phyloP scores from a whole-genome alignment of 2,329 filamentous ascomycete species.

The Talaromyces atroroseus region DNA sequence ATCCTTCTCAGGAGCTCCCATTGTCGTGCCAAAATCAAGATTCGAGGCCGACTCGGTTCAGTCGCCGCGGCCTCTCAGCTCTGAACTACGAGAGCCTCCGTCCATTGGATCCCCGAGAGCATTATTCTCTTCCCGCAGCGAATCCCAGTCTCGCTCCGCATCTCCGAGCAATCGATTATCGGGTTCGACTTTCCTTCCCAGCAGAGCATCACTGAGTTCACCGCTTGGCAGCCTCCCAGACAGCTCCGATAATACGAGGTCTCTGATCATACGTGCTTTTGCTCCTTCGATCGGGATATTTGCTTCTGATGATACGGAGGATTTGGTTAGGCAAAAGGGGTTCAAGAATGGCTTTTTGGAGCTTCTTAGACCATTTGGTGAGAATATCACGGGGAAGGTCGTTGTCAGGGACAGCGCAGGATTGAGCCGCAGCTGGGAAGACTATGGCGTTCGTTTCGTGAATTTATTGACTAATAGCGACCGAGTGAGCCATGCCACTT shows the following conservation, averaged over 20 bases:
- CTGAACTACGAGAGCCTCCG: conserved; percentile 46
- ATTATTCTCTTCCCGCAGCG: conserved; percentile 45
- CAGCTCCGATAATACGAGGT: conserved; percentile 52
- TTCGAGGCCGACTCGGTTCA: conserved; percentile 43
- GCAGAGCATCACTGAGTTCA: conserved; percentile 41
- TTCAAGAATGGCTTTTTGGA: conserved; percentile 77
- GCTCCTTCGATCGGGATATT: conserved; percentile 84
- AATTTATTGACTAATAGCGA: conserved; percentile 52
- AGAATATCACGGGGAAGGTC: conserved; percentile 79
- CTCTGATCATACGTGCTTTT: conserved; percentile 74
- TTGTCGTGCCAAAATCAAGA: conserved; percentile 57
- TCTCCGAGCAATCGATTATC: conserved; percentile 60
- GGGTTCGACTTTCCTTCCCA: conserved; percentile 48
- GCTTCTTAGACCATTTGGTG: conserved; percentile 83
- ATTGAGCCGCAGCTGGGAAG: conserved; percentile 74
- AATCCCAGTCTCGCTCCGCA: conserved; percentile 61
- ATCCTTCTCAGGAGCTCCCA: conserved; percentile 62
- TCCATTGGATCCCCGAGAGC: conserved; percentile 54
- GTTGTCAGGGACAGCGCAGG: conserved; percentile 87
- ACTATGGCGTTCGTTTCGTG: conserved; percentile 84
- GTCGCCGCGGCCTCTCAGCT: conserved; percentile 42
- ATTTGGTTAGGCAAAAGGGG: conserved; percentile 75
- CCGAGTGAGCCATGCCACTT: conserved; percentile 30
- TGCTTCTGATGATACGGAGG: conserved; percentile 79
- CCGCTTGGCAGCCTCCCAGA: conserved; percentile 50